Base-by-base conservation (phyloP, 1,284 basidiomycete genomes). In the Salmacisia buchloeana region DNA sequence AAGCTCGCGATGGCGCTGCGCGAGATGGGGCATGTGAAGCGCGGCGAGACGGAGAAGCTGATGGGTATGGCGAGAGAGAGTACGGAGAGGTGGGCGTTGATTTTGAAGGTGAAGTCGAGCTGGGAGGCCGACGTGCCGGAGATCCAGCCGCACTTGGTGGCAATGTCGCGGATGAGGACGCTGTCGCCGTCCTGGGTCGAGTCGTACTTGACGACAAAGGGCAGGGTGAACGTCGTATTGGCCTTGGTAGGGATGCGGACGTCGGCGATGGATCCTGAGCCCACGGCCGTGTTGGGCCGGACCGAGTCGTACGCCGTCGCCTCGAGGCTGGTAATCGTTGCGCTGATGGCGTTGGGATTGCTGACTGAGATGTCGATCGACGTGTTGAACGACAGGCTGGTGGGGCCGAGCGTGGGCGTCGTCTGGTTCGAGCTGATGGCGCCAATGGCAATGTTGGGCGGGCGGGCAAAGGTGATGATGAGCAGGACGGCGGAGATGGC, bases 191-290 rank as follows among this genome's bases (percentile, higher is more conserved):
- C 87, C 59, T 83, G 75, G 0, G 84, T 76, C 27, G 83, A 82
- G 38, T 86, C 85, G 81, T 94, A 94, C 58, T 84, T 83, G 61
- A 96, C 83, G 2, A 84, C 78, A 80, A 94, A 89, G 0, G 92
- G 91, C 82, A 96, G 91, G 0, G 86, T 85, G 81, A 93, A 86
- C 61, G 87, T 89, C 2, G 88, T 91, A 69, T 85, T 83, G 2
- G 84, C 81, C 75, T 88, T 83, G 10, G 88, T 83, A 5, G 82
- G 75, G 77, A 96, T 88, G 39, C 85, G 83, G 65, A 82, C 81
- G 33, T 92, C 90, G 46, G 35, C 34, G 18, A 74, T 38, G 3
- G 49, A 57, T n/a, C 77, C 76, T n/a, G 52, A 39, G 13, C 76
- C 77, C 27, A 79, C 66, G 10, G 64, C 54, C 10, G 63, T 66